phyloP scores from a whole-genome alignment of 75 land plant genomes.

The Cunninghamia lanceolata region DNA sequence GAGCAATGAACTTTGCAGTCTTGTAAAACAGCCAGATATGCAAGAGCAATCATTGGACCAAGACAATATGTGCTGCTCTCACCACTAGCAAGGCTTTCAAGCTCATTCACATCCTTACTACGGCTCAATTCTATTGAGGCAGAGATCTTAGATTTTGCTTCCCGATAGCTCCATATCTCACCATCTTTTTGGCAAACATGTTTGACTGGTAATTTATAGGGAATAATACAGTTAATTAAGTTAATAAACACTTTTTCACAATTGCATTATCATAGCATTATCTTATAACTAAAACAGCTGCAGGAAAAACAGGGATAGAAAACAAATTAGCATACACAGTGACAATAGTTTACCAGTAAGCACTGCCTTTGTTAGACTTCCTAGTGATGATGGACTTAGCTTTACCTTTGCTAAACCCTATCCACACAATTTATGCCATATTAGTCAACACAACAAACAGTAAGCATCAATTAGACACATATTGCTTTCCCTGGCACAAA shows the following conservation, averaged over 20 bases:
- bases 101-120: constrained; percentile 32
- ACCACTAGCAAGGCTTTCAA: constrained; percentile 52
- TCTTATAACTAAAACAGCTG: background rate
- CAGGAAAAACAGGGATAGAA: background rate
- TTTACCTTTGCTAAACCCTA: constrained; percentile 63
- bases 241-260: background rate
- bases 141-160: constrained; percentile 63
- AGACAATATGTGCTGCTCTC: constrained; percentile 56
- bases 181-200: constrained; percentile 61
- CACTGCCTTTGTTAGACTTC: constrained; percentile 62
- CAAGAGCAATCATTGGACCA: constrained; percentile 76
- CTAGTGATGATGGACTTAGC: constrained; percentile 54
- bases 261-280: background rate
- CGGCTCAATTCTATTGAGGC: constrained; percentile 76
- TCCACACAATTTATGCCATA: constrained; percentile 3
- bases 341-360: constrained; percentile 44
- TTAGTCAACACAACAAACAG: background rate
- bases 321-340: background rate
- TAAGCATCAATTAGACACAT: background rate
- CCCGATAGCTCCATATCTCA: constrained; percentile 51
- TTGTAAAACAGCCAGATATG: constrained; percentile 71
- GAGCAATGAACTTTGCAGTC: constrained; percentile 84
- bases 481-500: background rate
- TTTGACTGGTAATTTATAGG: constrained; percentile 46
- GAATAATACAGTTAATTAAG: background rate